Evolutionary conservation across 106 monocot species (phyloP).

Genomic region (Triglochin maritima): DNA sequence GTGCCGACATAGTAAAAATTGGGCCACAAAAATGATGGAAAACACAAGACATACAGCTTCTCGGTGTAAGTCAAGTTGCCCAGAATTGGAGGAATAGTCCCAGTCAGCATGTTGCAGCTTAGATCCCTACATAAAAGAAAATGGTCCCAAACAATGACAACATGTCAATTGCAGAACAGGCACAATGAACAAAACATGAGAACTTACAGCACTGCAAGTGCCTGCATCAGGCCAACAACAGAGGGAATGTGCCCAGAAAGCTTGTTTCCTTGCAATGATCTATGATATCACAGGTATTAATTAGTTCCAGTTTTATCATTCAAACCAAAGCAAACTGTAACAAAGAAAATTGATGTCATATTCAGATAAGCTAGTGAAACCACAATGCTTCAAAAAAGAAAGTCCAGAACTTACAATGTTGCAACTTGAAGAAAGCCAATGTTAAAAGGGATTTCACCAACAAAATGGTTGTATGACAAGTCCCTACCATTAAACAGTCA

Average conservation of each 20-base stretch:
- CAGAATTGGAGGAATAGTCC: conserved; percentile 75
- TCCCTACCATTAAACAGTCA: conserved; percentile 36
- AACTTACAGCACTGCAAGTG: conserved; percentile 82
- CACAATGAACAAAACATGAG: no score
- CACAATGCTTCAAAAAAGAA: not conserved
- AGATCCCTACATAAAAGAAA: conserved; percentile 50
- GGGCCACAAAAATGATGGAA: no score
- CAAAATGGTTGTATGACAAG: conserved; percentile 71
- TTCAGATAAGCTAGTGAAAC: not conserved
- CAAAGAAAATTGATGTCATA: not conserved
- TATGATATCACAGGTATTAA: conserved; percentile 8
- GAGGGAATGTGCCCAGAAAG: conserved; percentile 73
- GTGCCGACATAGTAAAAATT: no score
- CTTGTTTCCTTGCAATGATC: conserved; percentile 92
- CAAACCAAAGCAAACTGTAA: not conserved
- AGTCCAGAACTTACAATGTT: conserved; percentile 50
- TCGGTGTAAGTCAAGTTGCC: conserved; percentile 96
- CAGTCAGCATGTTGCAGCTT: conserved; percentile 65
- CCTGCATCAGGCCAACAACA: conserved; percentile 98
- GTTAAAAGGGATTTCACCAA: conserved; percentile 90
- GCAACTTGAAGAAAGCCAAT: conserved; percentile 97
- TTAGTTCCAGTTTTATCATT: not conserved
- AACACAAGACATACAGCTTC: conserved; percentile 59
- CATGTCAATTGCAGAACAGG: no score
- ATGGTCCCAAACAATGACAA: not conserved